phyloP scores from a whole-genome alignment of 1,284 basidiomycete genomes.

The Exsudoporus floridanus region DNA sequence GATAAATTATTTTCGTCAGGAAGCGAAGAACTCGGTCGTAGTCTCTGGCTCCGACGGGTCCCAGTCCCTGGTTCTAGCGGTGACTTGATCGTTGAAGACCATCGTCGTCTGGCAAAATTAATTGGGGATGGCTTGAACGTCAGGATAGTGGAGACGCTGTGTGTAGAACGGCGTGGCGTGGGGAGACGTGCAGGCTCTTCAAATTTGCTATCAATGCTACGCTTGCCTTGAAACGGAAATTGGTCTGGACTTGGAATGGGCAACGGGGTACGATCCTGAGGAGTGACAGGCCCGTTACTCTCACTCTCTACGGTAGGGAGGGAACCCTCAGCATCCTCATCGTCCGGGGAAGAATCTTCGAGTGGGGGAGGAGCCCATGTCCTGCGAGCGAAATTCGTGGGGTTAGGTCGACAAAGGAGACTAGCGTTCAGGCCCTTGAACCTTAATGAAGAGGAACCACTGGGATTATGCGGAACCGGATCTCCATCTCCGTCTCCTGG shows the following conservation, averaged over 20 bases:
- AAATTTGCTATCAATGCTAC: conserved; percentile 19
- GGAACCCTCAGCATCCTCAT: conserved; percentile 39
- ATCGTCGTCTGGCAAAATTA: conserved; percentile 53
- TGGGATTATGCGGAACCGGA: conserved; percentile 30
- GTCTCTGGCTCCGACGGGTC: conserved; percentile 35
- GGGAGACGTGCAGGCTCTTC: conserved; percentile 27
- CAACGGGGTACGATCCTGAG: conserved; percentile 41
- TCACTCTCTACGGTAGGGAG: conserved; percentile 48
- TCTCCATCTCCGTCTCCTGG: conserved; percentile 32
- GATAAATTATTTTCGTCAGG: conserved; percentile 37
- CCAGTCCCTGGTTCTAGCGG: conserved; percentile 33
- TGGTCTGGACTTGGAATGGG: conserved; percentile 36
- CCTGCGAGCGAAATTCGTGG: conserved; percentile 37
- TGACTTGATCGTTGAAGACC: conserved; percentile 42
- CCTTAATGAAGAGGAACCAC: conserved; percentile 26
- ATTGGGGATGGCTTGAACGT: conserved; percentile 52
- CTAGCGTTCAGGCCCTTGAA: conserved; percentile 36
- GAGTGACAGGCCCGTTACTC: conserved; percentile 49
- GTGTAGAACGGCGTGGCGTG: conserved; percentile 21
- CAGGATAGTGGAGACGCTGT: conserved; percentile 31
- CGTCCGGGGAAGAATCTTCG: conserved; percentile 36
- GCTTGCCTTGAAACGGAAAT: conserved; percentile 25
- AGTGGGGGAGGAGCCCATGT: conserved; percentile 34
- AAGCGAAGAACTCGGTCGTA: conserved; percentile 34
- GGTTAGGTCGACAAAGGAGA: conserved; percentile 36